Evolutionary conservation across 1,284 basidiomycete genomes (phyloP).

Genomic region (Fistulinella cinereoalba): DNA sequence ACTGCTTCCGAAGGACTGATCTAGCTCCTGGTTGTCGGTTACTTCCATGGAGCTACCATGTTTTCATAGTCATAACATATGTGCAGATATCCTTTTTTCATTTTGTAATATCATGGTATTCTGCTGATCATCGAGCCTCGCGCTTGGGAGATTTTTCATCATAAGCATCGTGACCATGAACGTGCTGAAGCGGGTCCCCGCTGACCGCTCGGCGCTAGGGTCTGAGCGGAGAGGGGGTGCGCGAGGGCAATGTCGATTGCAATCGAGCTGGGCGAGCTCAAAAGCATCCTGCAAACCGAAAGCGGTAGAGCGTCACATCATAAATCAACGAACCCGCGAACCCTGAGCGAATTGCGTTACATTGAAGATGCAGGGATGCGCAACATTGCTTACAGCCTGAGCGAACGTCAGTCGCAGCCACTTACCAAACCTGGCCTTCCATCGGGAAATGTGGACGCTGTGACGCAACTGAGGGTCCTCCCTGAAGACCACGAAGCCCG

Average conservation of each 20-base stretch:
- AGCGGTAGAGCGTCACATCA: background rate
- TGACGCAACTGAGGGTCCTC: slow-evolving; percentile 10
- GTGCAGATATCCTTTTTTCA: slow-evolving; percentile 9
- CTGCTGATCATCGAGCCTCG: background rate
- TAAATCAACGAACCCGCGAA: slow-evolving; percentile 13
- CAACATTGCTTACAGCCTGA: slow-evolving; percentile 5
- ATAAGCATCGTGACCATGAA: slow-evolving; percentile 1
- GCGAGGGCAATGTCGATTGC: slow-evolving; percentile 16
- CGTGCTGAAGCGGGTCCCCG: slow-evolving; percentile 6
- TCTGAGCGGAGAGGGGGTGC: slow-evolving; percentile 2
- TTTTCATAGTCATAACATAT: slow-evolving; percentile 28
- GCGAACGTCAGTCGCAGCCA: slow-evolving; percentile 11
- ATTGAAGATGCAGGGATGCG: slow-evolving; percentile 19
- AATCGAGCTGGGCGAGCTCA: slow-evolving; percentile 2
- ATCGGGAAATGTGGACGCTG: slow-evolving; percentile 7
- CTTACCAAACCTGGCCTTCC: background rate
- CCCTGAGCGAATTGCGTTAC: slow-evolving; percentile 19
- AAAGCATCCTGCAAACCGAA: slow-evolving; percentile 1
- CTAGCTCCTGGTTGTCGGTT: slow-evolving; percentile 24
- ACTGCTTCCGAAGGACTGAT: slow-evolving; percentile 30
- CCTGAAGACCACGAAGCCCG: slow-evolving; percentile 12
- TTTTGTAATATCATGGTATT: slow-evolving; percentile 14
- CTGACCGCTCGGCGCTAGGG: slow-evolving; percentile 17
- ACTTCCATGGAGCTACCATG: slow-evolving; percentile 19
- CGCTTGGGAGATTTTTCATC: slow-evolving; percentile 1